Conservation (phyloP, 208 protist genomes). For the Leishmania amazonensis region DNA sequence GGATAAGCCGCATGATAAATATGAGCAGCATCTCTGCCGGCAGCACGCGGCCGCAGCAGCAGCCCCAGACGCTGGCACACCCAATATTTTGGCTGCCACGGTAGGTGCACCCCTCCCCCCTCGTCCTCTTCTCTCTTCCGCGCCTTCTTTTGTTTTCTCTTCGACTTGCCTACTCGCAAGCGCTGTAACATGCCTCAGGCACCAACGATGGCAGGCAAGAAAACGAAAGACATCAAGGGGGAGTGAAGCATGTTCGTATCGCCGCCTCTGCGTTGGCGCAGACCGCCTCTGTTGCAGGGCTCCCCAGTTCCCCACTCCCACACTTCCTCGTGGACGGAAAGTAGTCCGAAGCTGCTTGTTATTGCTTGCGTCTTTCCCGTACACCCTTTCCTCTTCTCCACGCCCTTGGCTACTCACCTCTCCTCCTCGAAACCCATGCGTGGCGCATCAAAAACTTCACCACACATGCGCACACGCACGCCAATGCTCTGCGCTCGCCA, state of each 20-base stretch:
- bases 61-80: background rate
- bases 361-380: background rate
- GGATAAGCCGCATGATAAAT: background rate
- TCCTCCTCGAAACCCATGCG: background rate
- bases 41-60: background rate
- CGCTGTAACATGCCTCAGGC: background rate
- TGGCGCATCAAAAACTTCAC: background rate
- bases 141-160: background rate
- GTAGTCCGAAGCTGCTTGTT: background rate
- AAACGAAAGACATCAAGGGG: background rate
- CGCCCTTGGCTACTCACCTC: background rate
- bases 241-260: background rate
- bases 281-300: background rate
- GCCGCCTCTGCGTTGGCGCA: background rate
- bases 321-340: background rate
- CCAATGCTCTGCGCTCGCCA: background rate
- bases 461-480: constrained; percentile 4
- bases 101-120: background rate
- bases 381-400: background rate
- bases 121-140: background rate
- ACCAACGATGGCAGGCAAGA: background rate
- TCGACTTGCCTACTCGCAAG: background rate
- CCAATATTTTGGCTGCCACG: background rate
- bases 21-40: background rate
- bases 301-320: background rate